These are phyloP conservation scores for Kodamaea plutei DNA, from an alignment of 1,139 yeast genomes.

Conservation along the genomic window DNA sequence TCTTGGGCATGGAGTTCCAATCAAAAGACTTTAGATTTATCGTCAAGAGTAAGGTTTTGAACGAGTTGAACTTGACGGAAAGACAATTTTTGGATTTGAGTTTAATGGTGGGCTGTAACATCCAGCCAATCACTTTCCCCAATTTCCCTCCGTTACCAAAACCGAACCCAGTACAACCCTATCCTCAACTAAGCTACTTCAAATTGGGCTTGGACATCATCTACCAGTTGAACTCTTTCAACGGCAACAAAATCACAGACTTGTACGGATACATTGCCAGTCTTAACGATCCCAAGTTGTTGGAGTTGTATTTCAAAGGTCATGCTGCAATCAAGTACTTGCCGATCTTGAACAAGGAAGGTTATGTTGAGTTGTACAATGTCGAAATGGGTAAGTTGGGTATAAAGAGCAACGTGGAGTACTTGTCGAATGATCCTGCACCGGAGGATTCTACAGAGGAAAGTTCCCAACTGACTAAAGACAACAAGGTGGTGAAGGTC, in stretches of 20 bases:
- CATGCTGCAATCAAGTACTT: conserved; percentile 41
- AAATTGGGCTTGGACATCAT: conserved; percentile 42
- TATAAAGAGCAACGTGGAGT: conserved; percentile 18
- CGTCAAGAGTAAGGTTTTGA: conserved; percentile 54
- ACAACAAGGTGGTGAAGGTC: conserved; percentile 28
- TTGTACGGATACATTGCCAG: conserved; percentile 35
- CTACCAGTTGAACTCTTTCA: conserved; percentile 34
- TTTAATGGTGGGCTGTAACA: conserved; percentile 71
- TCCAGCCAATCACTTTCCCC: conserved; percentile 65
- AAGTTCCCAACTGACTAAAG: too few relatives aligned
- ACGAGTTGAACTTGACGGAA: conserved; percentile 55
- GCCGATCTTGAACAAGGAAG: conserved; percentile 70
- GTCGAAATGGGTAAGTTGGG: conserved; percentile 39
- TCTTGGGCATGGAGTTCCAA: conserved; percentile 67
- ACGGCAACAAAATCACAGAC: conserved; percentile 24
- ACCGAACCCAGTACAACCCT: conserved; percentile 41
- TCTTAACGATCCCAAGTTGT: conserved; percentile 35
- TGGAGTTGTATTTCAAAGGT: conserved; percentile 38
- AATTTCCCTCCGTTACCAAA: conserved; percentile 51
- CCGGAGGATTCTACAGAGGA: conserved; percentile 3
- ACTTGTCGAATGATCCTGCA: conserved; percentile 8
- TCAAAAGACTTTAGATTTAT: conserved; percentile 63
- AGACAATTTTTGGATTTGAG: conserved; percentile 74
- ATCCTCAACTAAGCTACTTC: conserved; percentile 41
- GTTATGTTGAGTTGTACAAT: conserved; percentile 59